Conservation (phyloP, 768 basidiomycete species). For the Tylopilus sp. region DNA sequence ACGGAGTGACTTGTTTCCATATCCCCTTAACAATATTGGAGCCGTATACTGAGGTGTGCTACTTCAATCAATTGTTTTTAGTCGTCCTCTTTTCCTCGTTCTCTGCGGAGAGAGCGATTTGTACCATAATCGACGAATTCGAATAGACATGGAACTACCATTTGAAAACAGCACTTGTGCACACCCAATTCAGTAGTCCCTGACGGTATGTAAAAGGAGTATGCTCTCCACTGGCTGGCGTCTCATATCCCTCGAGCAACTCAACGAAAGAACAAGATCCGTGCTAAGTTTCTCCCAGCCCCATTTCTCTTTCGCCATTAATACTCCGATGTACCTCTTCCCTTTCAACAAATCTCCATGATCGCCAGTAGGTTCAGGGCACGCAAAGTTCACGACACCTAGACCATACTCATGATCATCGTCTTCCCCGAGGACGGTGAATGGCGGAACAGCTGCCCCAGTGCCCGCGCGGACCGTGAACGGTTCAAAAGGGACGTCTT, state of each 20-base stretch:
- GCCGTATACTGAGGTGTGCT: slow-evolving; percentile 5
- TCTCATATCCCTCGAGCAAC: background rate
- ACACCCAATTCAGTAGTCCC: background rate
- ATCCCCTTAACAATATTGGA: slow-evolving; percentile 25
- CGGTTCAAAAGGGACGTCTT: background rate
- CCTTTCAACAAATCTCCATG: background rate
- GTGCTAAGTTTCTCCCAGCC: slow-evolving; percentile 7
- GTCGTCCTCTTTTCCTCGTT: background rate
- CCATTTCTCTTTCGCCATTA: slow-evolving; percentile 9
- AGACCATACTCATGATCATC: slow-evolving; percentile 1
- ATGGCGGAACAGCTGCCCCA: slow-evolving; percentile 1
- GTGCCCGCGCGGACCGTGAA: slow-evolving; percentile 6
- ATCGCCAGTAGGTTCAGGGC: background rate
- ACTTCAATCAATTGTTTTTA: slow-evolving; percentile 14
- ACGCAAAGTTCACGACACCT: slow-evolving; percentile 7
- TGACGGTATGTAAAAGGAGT: slow-evolving; percentile 1
- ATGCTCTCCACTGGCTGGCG: background rate
- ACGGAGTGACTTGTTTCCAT: slow-evolving; percentile 18
- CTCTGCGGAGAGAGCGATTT: slow-evolving; percentile 1
- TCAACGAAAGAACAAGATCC: slow-evolving; percentile 3
- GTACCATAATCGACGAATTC: slow-evolving; percentile 12
- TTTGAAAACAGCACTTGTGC: background rate
- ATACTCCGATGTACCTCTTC: background rate
- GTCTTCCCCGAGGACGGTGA: background rate
- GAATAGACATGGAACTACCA: slow-evolving; percentile 8